phyloP scores from a whole-genome alignment of 176 grass and related monocot species.

The Saccharum spontaneum region DNA sequence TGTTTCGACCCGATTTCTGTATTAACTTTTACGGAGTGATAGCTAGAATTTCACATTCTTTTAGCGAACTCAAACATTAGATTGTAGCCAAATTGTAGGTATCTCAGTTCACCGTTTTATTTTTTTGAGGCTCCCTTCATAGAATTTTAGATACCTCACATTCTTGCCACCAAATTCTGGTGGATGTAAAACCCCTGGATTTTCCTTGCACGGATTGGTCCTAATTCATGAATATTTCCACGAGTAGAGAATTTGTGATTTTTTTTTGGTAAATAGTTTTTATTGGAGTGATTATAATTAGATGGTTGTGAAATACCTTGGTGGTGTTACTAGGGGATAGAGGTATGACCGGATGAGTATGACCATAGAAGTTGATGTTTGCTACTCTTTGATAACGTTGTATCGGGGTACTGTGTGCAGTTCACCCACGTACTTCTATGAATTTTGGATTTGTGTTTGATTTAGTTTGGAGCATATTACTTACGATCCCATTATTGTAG shows the following conservation, averaged over 20 bases:
- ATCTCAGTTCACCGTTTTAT: not conserved
- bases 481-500: conserved; percentile 23
- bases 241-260: not conserved
- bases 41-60: not conserved
- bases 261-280: not conserved
- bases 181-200: not conserved
- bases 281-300: not conserved
- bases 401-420: too few species aligned
- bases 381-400: not conserved
- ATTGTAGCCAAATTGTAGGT: too few species aligned
- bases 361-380: conserved; percentile 5
- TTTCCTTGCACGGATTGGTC: not conserved
- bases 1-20: not conserved
- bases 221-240: not conserved
- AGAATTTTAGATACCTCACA: not conserved
- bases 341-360: not conserved
- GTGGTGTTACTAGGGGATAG: not conserved
- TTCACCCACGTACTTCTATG: conserved; percentile 14
- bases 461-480: conserved; percentile 18
- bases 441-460: not conserved
- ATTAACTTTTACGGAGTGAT: not conserved
- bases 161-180: not conserved
- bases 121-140: not conserved
- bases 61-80: not conserved
- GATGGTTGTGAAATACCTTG: not conserved